Conservation (phyloP, 805 yeast genomes). For the Metschnikowia matae region DNA sequence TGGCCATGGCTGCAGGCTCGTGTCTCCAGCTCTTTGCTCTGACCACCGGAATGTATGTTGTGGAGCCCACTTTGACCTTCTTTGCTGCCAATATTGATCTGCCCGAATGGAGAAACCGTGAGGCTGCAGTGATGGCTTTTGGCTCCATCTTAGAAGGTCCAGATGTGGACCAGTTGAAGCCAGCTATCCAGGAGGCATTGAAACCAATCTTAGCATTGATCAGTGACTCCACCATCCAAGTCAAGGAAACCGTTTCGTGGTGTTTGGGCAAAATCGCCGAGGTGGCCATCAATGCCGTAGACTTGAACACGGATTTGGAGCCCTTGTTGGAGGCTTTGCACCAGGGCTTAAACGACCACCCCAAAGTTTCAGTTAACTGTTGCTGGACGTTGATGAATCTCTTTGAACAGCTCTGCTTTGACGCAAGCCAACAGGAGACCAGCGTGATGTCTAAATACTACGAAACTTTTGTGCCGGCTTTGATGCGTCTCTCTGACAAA, state of each 20-base stretch:
- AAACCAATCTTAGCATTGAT: constrained; percentile 72
- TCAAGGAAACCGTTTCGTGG: constrained; percentile 97
- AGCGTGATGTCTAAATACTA: constrained; percentile 75
- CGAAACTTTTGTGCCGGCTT: constrained; percentile 60
- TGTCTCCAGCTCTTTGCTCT: constrained; percentile 93
- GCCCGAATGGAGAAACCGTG: constrained; percentile 75
- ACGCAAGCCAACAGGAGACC: constrained; percentile 45
- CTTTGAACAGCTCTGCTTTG: constrained; percentile 70
- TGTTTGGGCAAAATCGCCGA: constrained; percentile 96
- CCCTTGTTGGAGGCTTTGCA: constrained; percentile 68
- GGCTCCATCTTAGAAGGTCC: constrained; percentile 97
- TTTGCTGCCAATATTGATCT: constrained; percentile 68
- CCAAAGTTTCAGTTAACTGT: constrained; percentile 93
- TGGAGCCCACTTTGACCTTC: constrained; percentile 78
- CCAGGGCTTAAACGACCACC: constrained; percentile 83
- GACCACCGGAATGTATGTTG: constrained; percentile 79
- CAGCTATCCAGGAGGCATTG: constrained; percentile 75
- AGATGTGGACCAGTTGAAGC: constrained; percentile 61
- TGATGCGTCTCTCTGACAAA: constrained; percentile 65
- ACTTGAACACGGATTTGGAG: constrained; percentile 60
- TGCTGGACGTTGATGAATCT: constrained; percentile 96
- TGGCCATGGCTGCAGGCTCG: constrained; percentile 98
- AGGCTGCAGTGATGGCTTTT: constrained; percentile 98
- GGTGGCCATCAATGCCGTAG: constrained; percentile 71
- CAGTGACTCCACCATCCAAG: constrained; percentile 73